Evolutionary conservation across 805 yeast species (phyloP).

Genomic region (Candida hispaniensis): DNA sequence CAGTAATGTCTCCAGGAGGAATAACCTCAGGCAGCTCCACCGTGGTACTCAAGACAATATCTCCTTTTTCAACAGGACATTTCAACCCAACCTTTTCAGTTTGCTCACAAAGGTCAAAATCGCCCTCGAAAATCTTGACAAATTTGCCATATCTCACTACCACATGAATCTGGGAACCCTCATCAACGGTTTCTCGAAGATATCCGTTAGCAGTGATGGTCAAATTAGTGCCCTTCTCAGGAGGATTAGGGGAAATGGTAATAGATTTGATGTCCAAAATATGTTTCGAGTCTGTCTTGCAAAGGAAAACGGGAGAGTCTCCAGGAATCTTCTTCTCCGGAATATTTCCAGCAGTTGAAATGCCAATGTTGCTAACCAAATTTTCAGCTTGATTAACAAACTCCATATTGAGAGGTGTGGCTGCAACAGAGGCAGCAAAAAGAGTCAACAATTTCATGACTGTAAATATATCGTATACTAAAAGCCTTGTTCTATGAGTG

Average conservation of each 20-base stretch:
- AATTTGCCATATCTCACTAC: slow-evolving; percentile 90
- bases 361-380: too few species aligned
- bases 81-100: slow-evolving; percentile 69
- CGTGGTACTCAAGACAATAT: slow-evolving; percentile 50
- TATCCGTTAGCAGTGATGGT: slow-evolving; percentile 68
- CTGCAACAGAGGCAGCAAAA: too few species aligned
- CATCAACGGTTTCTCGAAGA: slow-evolving; percentile 44
- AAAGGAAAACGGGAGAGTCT: slow-evolving; percentile 68
- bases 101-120: slow-evolving; percentile 88
- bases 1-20: slow-evolving; percentile 89
- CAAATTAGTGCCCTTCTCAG: slow-evolving; percentile 71
- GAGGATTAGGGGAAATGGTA: slow-evolving; percentile 74
- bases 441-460: too few species aligned
- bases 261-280: slow-evolving; percentile 51
- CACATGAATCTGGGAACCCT: slow-evolving; percentile 91
- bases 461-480: too few species aligned
- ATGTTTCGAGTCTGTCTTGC: slow-evolving; percentile 60
- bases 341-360: slow-evolving; percentile 7
- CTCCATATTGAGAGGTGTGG: too few species aligned
- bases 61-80: slow-evolving; percentile 74
- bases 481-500: too few species aligned
- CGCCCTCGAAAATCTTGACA: slow-evolving; percentile 75
- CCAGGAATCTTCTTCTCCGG: slow-evolving; percentile 52
- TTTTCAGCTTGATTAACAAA: too few species aligned
- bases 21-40: slow-evolving; percentile 85